Evolutionary conservation across 495 filamentous ascomycete genomes (phyloP), one percentile per base, ranked within the genome.

Genomic region (Thozetella sp.): DNA sequence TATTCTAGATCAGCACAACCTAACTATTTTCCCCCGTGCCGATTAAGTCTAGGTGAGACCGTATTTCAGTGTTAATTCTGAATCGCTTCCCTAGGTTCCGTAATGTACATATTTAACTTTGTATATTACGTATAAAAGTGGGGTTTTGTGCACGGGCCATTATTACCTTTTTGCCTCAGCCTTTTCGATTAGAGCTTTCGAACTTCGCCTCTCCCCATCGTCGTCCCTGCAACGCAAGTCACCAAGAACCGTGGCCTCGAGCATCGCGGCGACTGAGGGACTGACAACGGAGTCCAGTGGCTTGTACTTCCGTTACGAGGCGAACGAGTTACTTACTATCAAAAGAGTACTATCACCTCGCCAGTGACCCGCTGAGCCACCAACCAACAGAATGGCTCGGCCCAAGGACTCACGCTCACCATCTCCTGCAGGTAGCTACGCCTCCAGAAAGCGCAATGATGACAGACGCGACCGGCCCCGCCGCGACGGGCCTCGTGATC

Each of bases 361-460:
- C 82, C 81, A 76, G 78, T 83, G 80, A 79, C 78, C 78, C 80
- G 83, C 72, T 68, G 74, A 74, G 67, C 70, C 67, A 68, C 59
- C 63, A 54, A 67, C 59, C 61, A 70, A 82, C 83, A 89, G 76
- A 76, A 93, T 93, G 90, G 89, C 90, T 89, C 90, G 90, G 83
- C 90, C 86, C 84, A 89, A 85, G 87, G 89, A 92, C 87, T 87
- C 89, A 86, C 90, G 90, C 90, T 93, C 90, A 93, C 90, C 90
- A 91, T 92, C 90, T 86, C 90, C 90, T 89, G 88, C 89, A 93
- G 90, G 90, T 88, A 92, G 89, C 82, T 87, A 90, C 86, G 84
- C 76, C 89, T 88, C 68, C 88, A 88, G 67, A 88, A 85, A 80
- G 66, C 89, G 88, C 70, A 86, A 92, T 72, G 88, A 91, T 73